Percentiles rank a stretch among this genome's conserved stretches.
phyloP scores from a whole-genome alignment of 192 early-diverging fungal species.

The Pilobolus umbonatus region DNA sequence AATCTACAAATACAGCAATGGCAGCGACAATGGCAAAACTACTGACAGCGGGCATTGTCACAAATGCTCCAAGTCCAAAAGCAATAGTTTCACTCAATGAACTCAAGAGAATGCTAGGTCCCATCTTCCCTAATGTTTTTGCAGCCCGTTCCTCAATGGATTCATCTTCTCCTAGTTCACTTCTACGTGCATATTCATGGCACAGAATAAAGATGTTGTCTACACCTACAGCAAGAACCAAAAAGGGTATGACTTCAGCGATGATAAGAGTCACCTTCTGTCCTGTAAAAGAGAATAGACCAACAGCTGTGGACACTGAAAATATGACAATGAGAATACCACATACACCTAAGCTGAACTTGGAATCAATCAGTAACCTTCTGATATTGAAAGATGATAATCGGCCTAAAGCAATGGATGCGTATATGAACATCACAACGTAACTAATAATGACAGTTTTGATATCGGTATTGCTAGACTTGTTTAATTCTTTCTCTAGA shows the following conservation, averaged over 20 bases:
- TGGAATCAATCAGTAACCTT: constrained; percentile 53
- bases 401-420: constrained; percentile 53
- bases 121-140: constrained; percentile 53
- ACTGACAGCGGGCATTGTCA: constrained; percentile 66
- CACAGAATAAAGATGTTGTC: constrained; percentile 67
- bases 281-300: constrained; percentile 56
- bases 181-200: constrained; percentile 53
- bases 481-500: constrained; percentile 54
- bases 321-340: constrained; percentile 58
- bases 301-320: constrained; percentile 56
- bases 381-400: constrained; percentile 32
- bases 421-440: constrained; percentile 61
- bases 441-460: constrained; percentile 52
- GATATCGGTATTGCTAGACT: constrained; percentile 57
- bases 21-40: constrained; percentile 65
- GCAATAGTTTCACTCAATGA: constrained; percentile 59
- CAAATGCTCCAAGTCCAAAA: constrained; percentile 55
- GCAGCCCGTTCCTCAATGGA: constrained; percentile 55
- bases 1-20: constrained; percentile 57
- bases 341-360: constrained; percentile 54
- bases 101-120: constrained; percentile 57
- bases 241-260: constrained; percentile 64
- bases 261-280: constrained; percentile 62
- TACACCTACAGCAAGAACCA: constrained; percentile 63
- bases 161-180: constrained; percentile 21